Conservation (phyloP, 805 yeast species). For the Candida mattraensis region DNA sequence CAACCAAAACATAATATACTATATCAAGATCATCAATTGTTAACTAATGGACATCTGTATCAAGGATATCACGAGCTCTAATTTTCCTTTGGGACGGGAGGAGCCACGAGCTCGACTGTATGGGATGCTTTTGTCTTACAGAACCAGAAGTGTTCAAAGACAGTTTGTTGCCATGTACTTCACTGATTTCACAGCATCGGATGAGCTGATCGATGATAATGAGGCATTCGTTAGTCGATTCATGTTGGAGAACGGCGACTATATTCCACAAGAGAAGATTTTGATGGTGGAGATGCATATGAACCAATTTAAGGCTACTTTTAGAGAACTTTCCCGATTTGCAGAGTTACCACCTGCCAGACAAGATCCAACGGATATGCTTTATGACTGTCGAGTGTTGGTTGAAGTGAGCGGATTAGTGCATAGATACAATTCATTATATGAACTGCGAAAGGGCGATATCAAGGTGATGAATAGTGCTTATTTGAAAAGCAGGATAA, state of each 20-base stretch:
- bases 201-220: conserved; percentile 2
- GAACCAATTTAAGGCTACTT: conserved; percentile 6
- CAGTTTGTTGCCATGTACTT: conserved; percentile 11
- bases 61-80: conserved; percentile 9
- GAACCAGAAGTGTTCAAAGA: conserved; percentile 1
- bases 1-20: neutral
- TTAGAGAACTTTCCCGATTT: conserved; percentile 5
- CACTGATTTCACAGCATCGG: conserved; percentile 26
- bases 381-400: conserved; percentile 18
- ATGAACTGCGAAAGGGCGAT: conserved; percentile 23
- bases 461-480: conserved; percentile 11
- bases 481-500: conserved; percentile 10
- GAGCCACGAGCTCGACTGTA: conserved; percentile 14
- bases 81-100: conserved; percentile 4
- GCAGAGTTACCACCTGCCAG: conserved; percentile 11
- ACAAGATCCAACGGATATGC: conserved; percentile 14
- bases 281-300: conserved; percentile 15
- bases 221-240: conserved; percentile 10
- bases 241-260: conserved; percentile 4
- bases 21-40: neutral
- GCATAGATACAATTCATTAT: conserved; percentile 15
- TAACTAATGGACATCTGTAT: conserved; percentile 2
- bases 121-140: conserved; percentile 17
- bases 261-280: conserved; percentile 8
- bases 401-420: conserved; percentile 20